Conservation (phyloP, 768 basidiomycete genomes). For the Gloeopeniophorella convolvens region DNA sequence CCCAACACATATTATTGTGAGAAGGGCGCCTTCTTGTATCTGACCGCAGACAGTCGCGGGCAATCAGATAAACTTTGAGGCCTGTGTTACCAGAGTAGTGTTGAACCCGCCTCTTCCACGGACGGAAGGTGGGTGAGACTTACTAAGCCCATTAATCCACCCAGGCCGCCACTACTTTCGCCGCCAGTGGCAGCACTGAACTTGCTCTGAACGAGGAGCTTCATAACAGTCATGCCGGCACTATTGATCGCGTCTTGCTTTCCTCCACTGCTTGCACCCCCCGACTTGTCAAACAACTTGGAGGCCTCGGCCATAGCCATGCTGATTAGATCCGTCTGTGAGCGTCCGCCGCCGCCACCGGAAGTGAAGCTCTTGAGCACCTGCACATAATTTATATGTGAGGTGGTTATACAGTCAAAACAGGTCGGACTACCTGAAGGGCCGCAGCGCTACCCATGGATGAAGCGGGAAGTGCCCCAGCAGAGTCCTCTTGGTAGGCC, state of each 20-base stretch:
- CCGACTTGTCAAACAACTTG: conserved; percentile 67
- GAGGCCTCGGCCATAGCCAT: conserved; percentile 80
- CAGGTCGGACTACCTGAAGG: conserved; percentile 44
- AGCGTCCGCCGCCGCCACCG: conserved; percentile 38
- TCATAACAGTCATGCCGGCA: conserved; percentile 82
- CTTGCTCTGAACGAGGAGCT: conserved; percentile 69
- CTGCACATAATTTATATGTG: conserved; percentile 30
- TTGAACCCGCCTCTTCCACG: conserved; percentile 26
- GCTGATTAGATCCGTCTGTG: conserved; percentile 63
- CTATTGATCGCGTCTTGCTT: conserved; percentile 84
- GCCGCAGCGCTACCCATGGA: conserved; percentile 76
- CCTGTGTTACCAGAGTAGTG: conserved; percentile 3
- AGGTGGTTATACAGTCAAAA: background rate
- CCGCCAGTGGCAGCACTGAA: conserved; percentile 50
- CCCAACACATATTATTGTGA: background rate
- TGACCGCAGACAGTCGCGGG: no score
- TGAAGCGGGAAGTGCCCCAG: conserved; percentile 47
- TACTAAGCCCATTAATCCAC: conserved; percentile 41
- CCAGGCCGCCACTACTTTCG: conserved; percentile 62
- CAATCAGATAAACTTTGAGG: conserved; percentile 14
- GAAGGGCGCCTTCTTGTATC: no score
- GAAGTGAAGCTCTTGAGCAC: conserved; percentile 63
- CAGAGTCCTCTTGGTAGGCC: conserved; percentile 51
- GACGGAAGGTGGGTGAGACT: background rate
- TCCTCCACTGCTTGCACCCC: conserved; percentile 54